phyloP scores from a whole-genome alignment of 2,329 filamentous ascomycete species.

The Alternaria panax region DNA sequence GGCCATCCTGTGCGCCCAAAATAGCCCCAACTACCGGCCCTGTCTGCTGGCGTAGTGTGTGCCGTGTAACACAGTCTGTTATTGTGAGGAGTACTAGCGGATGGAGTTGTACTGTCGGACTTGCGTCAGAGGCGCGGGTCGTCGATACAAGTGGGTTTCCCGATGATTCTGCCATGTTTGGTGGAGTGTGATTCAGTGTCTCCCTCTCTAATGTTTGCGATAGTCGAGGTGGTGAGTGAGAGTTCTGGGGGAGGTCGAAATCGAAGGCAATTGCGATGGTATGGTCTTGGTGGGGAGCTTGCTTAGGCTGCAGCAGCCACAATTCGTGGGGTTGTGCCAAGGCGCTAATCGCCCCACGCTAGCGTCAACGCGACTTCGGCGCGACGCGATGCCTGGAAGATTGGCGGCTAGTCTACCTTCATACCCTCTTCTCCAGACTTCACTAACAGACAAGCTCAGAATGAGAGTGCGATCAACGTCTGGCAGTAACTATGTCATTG shows the following conservation, averaged over 20 bases:
- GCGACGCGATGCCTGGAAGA: conserved; percentile 7
- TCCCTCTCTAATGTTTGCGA: neutral
- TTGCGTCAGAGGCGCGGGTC: conserved; percentile 67
- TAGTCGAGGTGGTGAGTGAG: neutral
- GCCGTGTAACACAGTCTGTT: conserved; percentile 94
- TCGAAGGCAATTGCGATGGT: conserved; percentile 10
- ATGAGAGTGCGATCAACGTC: neutral
- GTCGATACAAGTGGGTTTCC: conserved; percentile 55
- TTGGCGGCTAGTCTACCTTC: neutral
- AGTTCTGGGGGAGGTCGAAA: neutral
- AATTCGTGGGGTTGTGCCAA: conserved; percentile 17
- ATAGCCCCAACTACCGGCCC: conserved; percentile 85
- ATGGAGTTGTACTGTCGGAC: conserved; percentile 83
- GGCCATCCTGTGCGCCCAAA: conserved; percentile 90
- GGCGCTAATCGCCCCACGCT: conserved; percentile 3
- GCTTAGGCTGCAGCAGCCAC: conserved; percentile 20
- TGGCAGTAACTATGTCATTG: neutral
- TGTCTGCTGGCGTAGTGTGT: conserved; percentile 76
- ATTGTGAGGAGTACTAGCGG: conserved; percentile 95
- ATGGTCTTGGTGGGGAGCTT: conserved; percentile 18
- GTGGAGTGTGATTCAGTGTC: neutral
- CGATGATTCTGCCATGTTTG: conserved; percentile 47
- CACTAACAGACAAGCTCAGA: neutral
- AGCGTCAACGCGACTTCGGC: conserved; percentile 10
- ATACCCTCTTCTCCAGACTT: neutral